Conservation (phyloP, 2,329 filamentous ascomycete genomes). For the Calonectria pseudoreteaudii region DNA sequence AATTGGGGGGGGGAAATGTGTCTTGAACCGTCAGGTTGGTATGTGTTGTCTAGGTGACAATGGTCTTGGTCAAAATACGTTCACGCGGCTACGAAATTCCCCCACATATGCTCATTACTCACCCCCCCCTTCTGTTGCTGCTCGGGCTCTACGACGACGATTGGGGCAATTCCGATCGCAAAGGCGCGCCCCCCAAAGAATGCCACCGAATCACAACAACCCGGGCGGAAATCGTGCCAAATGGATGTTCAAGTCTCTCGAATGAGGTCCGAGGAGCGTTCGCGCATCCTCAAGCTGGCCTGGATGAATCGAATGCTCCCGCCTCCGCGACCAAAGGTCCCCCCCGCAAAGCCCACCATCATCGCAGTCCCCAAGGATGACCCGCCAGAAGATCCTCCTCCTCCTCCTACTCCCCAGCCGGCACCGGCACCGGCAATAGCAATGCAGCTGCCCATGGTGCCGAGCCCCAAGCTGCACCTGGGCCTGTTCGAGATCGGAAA, state of each 20-base stretch:
- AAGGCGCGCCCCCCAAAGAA: neutral
- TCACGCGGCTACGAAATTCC: neutral
- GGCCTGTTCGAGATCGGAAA: slow-evolving; percentile 84
- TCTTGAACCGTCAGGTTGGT: neutral
- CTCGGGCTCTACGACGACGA: neutral
- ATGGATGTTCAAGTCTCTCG: neutral
- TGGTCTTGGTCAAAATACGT: neutral
- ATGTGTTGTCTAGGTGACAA: slow-evolving; percentile 6
- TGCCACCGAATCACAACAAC: neutral
- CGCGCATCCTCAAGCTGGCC: neutral
- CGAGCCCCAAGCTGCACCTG: slow-evolving; percentile 17
- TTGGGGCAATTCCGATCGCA: neutral
- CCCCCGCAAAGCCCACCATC: neutral
- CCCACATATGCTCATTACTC: neutral
- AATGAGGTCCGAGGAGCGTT: neutral
- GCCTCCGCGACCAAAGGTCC: neutral
- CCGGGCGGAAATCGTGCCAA: neutral
- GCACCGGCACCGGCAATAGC: too few species aligned
- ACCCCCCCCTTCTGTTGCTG: neutral
- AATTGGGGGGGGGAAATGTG: neutral
- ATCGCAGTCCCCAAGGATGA: neutral
- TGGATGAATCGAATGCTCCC: slow-evolving; percentile 4
- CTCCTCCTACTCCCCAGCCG: too few species aligned
- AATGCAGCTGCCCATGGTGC: neutral
- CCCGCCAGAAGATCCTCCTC: neutral